These are phyloP conservation scores for Meyerozyma elateridarum DNA, from an alignment of 1,139 yeast species.

Conservation along the genomic window DNA sequence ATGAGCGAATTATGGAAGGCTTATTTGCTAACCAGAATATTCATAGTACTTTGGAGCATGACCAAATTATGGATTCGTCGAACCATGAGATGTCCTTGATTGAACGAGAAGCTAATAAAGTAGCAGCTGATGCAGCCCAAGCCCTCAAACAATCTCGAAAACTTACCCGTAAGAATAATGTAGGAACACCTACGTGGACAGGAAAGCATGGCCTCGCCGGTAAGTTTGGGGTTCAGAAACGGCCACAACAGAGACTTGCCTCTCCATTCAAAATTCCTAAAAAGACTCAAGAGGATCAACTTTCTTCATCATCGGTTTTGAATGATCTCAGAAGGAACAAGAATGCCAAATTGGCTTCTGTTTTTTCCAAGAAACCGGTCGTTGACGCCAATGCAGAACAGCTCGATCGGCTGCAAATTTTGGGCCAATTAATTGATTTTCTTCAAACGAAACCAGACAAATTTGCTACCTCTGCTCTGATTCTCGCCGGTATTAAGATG, in stretches of 20 bases:
- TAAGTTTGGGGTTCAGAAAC: constrained; percentile 26
- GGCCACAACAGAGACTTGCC: constrained; percentile 9
- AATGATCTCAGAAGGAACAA: constrained; percentile 10
- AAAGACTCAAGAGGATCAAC: constrained; percentile 8
- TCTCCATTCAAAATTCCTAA: constrained; percentile 5
- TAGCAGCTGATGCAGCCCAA: constrained; percentile 74
- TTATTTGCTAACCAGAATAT: constrained; percentile 70
- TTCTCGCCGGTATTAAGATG: constrained; percentile 48
- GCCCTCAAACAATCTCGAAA: constrained; percentile 68
- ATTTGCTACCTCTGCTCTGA: constrained; percentile 54
- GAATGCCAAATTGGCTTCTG: constrained; percentile 14
- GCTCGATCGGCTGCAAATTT: constrained; percentile 25
- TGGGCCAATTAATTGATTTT: constrained; percentile 31
- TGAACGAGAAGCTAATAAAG: constrained; percentile 69
- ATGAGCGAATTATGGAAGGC: constrained; percentile 65
- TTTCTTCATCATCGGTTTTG: constrained; percentile 10
- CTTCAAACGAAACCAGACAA: constrained; percentile 30
- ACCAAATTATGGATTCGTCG: constrained; percentile 60
- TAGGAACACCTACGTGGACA: constrained; percentile 96
- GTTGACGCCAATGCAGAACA: constrained; percentile 7
- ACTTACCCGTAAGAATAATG: constrained; percentile 54
- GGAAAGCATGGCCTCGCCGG: constrained; percentile 90
- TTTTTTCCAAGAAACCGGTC: constrained; percentile 18
- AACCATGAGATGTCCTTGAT: constrained; percentile 48
- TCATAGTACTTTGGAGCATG: constrained; percentile 75